Evolutionary conservation across 192 early-diverging fungal genomes (phyloP).

Genomic region (Coemansia nantahalensis): DNA sequence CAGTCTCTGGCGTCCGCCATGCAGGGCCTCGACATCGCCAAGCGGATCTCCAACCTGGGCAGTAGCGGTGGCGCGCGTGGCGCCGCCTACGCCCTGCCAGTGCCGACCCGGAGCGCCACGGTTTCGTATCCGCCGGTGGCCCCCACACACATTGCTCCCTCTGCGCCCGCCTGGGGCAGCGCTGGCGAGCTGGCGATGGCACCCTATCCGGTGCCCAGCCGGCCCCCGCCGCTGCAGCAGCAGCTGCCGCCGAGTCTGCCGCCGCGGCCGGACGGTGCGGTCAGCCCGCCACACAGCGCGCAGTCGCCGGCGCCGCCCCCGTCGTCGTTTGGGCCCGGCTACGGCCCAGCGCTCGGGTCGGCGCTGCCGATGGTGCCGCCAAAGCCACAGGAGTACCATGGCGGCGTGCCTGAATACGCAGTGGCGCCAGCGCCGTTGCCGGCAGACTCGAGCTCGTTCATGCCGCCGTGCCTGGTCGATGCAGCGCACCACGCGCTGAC

Average conservation of each 20-base stretch:
- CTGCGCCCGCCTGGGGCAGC: too few species aligned
- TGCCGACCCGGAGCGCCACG: too few species aligned
- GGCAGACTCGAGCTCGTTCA: constrained; percentile 5
- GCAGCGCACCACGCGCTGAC: constrained; percentile 47
- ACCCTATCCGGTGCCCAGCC: neutral
- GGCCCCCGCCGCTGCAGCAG: neutral
- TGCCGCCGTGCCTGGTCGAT: constrained; percentile 34
- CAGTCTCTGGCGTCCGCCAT: constrained; percentile 40
- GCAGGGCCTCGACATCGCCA: constrained; percentile 17
- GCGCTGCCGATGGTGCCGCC: constrained; percentile 37
- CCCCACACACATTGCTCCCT: too few species aligned
- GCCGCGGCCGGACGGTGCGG: constrained; percentile 11
- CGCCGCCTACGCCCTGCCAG: too few species aligned
- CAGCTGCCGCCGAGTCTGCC: constrained; percentile 16
- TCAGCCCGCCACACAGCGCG: too few species aligned
- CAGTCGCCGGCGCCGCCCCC: neutral
- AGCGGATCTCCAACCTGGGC: neutral
- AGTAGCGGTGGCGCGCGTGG: too few species aligned
- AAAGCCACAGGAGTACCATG: constrained; percentile 44
- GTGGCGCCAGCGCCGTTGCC: neutral
- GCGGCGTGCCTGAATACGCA: neutral
- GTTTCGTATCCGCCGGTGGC: too few species aligned
- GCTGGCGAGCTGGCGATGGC: neutral
- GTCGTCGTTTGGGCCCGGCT: neutral
- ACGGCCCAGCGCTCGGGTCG: too few species aligned